Evolutionary conservation across 495 filamentous ascomycete genomes (phyloP).

Genomic region (Saxophila tyrrhenica): DNA sequence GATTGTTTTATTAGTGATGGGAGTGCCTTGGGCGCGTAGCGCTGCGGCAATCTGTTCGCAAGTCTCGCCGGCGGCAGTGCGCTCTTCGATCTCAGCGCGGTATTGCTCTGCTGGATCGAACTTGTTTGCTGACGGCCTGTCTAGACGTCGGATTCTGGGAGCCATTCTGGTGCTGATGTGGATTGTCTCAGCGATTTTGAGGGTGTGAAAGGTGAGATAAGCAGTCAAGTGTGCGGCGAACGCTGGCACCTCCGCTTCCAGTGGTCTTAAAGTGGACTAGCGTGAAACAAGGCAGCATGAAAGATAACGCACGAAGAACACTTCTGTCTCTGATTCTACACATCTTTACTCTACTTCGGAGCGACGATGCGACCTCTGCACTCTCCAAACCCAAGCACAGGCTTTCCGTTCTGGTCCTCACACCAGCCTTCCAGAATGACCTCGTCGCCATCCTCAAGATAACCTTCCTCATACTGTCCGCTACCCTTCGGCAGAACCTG

Average conservation of each 20-base stretch:
- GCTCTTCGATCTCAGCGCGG: constrained; percentile 4
- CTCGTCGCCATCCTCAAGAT: constrained; percentile 23
- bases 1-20: constrained; percentile 8
- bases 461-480: constrained; percentile 16
- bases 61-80: constrained; percentile 5
- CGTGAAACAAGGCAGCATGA: no score
- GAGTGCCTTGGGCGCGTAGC: background rate
- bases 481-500: constrained; percentile 8
- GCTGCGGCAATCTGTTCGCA: constrained; percentile 9
- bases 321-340: no score
- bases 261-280: background rate
- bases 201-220: background rate
- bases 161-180: no score
- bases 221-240: no score
- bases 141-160: no score
- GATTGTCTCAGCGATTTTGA: background rate
- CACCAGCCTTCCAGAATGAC: constrained; percentile 22
- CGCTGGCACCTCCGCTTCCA: no score
- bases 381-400: constrained; percentile 20
- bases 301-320: no score
- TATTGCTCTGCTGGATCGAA: background rate
- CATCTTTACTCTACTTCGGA: background rate
- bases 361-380: constrained; percentile 19
- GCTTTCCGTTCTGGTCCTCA: constrained; percentile 11
- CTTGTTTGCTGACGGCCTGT: background rate